Evolutionary conservation across 2,329 filamentous ascomycete genomes (phyloP), one percentile per base, ranked within the genome.

Genomic region (Purpureocillium lavendulum): DNA sequence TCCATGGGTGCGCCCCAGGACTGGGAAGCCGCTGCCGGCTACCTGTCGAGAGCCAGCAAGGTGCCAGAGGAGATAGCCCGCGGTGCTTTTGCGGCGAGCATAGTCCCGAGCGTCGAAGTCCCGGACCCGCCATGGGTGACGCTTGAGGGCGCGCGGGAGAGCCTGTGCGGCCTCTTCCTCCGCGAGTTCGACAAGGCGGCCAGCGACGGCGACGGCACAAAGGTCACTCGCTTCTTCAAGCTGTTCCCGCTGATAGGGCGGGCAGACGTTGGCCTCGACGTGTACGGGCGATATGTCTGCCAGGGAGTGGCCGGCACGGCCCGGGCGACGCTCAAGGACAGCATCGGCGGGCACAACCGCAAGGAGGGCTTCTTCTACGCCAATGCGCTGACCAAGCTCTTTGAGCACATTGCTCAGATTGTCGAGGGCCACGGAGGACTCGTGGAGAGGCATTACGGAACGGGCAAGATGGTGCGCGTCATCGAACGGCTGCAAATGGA

Each of bases 1-100:
- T 94, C 86, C 43, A 98, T 98, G 92, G 92, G 90, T 28, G 90
- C 89, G 4, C 87, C 92, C 32, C 92, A 98, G 62, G 92, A 98
- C 66, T 98, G 92, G 92, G 92, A 98, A 62, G 92, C 87, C 3
- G 92, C 92, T 4, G 92, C 92, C 2, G 84, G 77, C 35, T 97
- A 97, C 60, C 74, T 98, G 42, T 79, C 84, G 46, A 78, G 90
- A 33, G 89, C 92, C 7, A 80, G 80, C 44, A 80, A 84, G 49
- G 80, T 98, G 11, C 89, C 90, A 0, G 73, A 80, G 37, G 72
- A 83, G 2, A 90, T 98, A 37, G 73, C 89, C 37, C 75, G 84
- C 49, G 87, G 92, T 18, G 76, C 80, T 13, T 98, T 98, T 57
- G 90, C 92, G 1, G 84, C 89, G 29, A 80, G 87, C 47, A 90